Evolutionary conservation across 345 rosid species (phyloP).

Genomic region (Moringa oleifera): DNA sequence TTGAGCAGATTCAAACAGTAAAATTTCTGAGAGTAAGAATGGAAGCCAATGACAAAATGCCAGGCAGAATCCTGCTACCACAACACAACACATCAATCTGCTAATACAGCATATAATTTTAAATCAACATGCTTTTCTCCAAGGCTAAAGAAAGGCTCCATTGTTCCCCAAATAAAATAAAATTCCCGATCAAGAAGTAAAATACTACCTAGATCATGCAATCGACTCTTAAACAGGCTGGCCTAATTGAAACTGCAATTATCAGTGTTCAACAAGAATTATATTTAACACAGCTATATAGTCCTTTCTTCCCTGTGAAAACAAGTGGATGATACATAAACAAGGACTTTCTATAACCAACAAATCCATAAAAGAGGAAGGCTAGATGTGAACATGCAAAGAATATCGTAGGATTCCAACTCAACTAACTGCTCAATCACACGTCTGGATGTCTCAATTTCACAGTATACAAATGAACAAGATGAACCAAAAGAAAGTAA

Average conservation of each 20-base stretch:
- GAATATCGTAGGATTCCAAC: conserved; percentile 21
- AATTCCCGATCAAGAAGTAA: neutral
- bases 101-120: no score
- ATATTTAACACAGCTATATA: no score
- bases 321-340: neutral
- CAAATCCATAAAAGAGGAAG: neutral
- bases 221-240: neutral
- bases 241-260: neutral
- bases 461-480: conserved; percentile 39
- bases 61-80: no score
- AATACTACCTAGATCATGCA: neutral
- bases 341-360: neutral
- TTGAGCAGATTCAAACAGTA: no score
- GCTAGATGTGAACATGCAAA: conserved; percentile 1
- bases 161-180: no score
- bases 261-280: neutral
- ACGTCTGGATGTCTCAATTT: conserved; percentile 19
- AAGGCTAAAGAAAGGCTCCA: no score
- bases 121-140: no score
- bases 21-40: no score
- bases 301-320: neutral
- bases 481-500: conserved; percentile 14
- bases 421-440: conserved; percentile 27
- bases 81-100: no score
- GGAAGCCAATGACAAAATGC: no score